Evolutionary conservation across 75 land plant genomes (phyloP).

Genomic region (Chamaecyparis obtusa): DNA sequence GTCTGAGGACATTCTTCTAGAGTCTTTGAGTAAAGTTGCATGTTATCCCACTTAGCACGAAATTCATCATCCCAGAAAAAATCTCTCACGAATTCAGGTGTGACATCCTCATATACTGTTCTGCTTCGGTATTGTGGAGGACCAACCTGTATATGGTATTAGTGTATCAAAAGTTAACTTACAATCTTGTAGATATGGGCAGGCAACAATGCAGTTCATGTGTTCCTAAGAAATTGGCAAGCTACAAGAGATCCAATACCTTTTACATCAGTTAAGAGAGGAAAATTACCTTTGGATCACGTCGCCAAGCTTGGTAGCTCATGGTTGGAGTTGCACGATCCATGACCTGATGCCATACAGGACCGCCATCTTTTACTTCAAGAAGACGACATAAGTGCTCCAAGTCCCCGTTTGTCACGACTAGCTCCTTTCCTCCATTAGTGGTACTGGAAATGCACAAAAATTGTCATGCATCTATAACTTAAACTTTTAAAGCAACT

Average conservation of each 20-base stretch:
- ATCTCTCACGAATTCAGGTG: slow-evolving; percentile 59
- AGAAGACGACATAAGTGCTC: slow-evolving; percentile 37
- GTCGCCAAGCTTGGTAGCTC: slow-evolving; percentile 84
- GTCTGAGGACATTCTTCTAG: slow-evolving; percentile 46
- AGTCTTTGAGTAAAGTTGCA: slow-evolving; percentile 45
- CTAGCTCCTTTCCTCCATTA: slow-evolving; percentile 8
- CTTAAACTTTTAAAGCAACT: neutral
- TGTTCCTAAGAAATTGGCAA: neutral
- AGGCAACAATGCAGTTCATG: neutral
- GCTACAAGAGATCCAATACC: neutral
- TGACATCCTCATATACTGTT: slow-evolving; percentile 63
- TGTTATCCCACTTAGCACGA: slow-evolving; percentile 59
- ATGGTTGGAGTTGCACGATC: slow-evolving; percentile 56
- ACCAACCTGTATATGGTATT: slow-evolving; percentile 26
- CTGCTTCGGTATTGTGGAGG: slow-evolving; percentile 58
- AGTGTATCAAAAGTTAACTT: neutral
- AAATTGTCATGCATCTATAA: neutral
- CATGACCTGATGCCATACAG: slow-evolving; percentile 80
- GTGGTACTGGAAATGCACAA: slow-evolving; percentile 3
- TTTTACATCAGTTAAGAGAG: neutral
- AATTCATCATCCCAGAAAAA: slow-evolving; percentile 82
- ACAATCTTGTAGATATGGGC: neutral
- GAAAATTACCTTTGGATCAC: slow-evolving; percentile 64
- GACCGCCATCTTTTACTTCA: slow-evolving; percentile 75
- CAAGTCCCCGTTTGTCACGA: slow-evolving; percentile 42